Evolutionary conservation across 768 basidiomycete genomes (phyloP).

Genomic region (Agrocybe praecox): DNA sequence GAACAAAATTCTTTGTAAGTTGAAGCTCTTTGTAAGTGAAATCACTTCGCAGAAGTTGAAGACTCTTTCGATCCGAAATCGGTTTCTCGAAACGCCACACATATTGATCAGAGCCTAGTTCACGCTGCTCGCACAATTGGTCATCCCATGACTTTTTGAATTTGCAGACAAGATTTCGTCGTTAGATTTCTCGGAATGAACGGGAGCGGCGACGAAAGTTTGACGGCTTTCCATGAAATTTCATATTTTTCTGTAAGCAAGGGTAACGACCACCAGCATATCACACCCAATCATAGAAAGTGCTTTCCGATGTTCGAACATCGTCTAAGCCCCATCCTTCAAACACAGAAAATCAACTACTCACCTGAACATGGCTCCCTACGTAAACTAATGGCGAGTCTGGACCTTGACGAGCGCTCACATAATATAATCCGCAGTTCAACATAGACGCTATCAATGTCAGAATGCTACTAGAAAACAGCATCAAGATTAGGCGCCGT

Average conservation of each 20-base stretch:
- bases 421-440: constrained; percentile 2
- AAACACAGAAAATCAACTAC: not conserved
- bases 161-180: not conserved
- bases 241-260: constrained; percentile 1
- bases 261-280: constrained; percentile 4
- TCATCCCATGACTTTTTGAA: too few species aligned
- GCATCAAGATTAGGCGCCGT: constrained; percentile 20
- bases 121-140: too few species aligned
- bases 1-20: too few species aligned
- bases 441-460: constrained; percentile 15
- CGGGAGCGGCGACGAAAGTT: not conserved
- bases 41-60: too few species aligned
- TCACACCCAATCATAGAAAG: constrained; percentile 3
- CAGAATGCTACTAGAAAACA: constrained; percentile 26
- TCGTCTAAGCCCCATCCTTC: not conserved
- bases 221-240: not conserved
- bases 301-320: not conserved
- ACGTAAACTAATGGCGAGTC: constrained; percentile 1
- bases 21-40: too few species aligned
- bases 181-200: not conserved
- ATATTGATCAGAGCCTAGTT: too few species aligned
- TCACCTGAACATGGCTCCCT: constrained; percentile 7
- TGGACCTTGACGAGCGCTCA: not conserved
- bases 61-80: too few species aligned
- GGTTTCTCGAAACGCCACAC: too few species aligned